Evolutionary conservation across 164 flowering plant genomes (phyloP), one percentile per base, ranked within the genome.

Genomic region (Saururus chinensis): DNA sequence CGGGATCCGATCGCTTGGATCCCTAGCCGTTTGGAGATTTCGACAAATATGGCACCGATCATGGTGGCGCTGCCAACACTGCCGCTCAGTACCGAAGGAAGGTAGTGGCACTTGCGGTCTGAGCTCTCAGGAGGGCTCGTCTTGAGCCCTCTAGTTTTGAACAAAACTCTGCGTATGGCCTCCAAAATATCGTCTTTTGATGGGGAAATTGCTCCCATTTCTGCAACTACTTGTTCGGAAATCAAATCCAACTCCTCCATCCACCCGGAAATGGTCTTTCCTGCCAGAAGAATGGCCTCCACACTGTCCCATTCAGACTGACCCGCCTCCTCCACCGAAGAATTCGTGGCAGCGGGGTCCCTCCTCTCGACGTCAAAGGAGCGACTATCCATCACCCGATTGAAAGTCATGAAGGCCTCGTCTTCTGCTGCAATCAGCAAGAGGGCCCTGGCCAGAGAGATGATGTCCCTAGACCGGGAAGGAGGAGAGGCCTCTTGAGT

Each of bases 391-490:
- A 71, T 78, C 63, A 79, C 78, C 57, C 82, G 70, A 40, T 82
- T 76, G 59, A 71, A 68, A 53, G 84, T 78, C 72, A 77, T 66
- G 60, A 76, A 84, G 16, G 84, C 87, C 75, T 86, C 88, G 76
- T 86, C 88, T 72, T 86, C 92, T 60, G 88, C 88, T 23, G 87
- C 86, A 60, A 81, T 58, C 60, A 74, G 81, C 20, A 86, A 70
- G 66, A 84, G 77, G 60, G 83, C 82, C 85, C 83, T 23, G 6
- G 58, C 58, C 19, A 55, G 58, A 13, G 37, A 55, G 30, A 55
- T 24, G 30, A 6, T 23, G 19, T 55, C 58, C 11, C 30, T 30
- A 16, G 17, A 14, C 35, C 19, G 30, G 11, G 25, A 14, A 7
- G 58, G 17, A 19, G 17, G 30, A 17, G 58, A 55, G 17, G 30